Evolutionary conservation across 2,329 filamentous ascomycete genomes (phyloP), one percentile per base, ranked within the genome.

Genomic region (Pseudodiploospora longispora): DNA sequence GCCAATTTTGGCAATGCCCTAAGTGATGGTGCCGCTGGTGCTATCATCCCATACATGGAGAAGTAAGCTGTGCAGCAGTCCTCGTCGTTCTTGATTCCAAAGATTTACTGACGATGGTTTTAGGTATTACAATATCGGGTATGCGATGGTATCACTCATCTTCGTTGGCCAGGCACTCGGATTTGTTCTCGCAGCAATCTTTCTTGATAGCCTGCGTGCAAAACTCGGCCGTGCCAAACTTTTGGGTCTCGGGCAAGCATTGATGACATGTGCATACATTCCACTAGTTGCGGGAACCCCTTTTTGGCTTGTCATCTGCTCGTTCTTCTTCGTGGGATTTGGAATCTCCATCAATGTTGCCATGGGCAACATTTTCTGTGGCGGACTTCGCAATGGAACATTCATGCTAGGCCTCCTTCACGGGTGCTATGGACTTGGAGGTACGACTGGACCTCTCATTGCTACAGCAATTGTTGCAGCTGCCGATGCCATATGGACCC

Each of bases 31-130:
- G 82, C 84, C 0, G 79, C 86, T 2, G 87, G 87, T 57, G 85
- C 87, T 8, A 58, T 93, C 46, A 85, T 94, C 52, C 87, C 87
- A 0, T 88, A 88, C 57, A 85, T 94, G 62, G 85, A 91, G 59
- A 71, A 67, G 60, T 78, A 59, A 53, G 65, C 54, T 2, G 3
- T 10, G 6, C 6, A 8, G 10, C 27, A 9, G 10, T 4, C 5
- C n/a, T 29, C 27, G 10, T 7, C 5, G 29, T 37, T 19, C 9
- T 31, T 33, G 9, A n/a, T 27, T 27, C 12, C 28, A 40, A 10
- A 30, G 27, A 7, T 30, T 38, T 10, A 34, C 30, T 40, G 12
- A 40, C 7, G 5, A 5, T 6, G 5, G n/a, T 29, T 4, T 27
- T 38, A 78, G 74, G 37, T 62, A 85, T 55, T 94, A 91, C 57